Conservation (phyloP, 345 rosid species). For the Acer campestre region DNA sequence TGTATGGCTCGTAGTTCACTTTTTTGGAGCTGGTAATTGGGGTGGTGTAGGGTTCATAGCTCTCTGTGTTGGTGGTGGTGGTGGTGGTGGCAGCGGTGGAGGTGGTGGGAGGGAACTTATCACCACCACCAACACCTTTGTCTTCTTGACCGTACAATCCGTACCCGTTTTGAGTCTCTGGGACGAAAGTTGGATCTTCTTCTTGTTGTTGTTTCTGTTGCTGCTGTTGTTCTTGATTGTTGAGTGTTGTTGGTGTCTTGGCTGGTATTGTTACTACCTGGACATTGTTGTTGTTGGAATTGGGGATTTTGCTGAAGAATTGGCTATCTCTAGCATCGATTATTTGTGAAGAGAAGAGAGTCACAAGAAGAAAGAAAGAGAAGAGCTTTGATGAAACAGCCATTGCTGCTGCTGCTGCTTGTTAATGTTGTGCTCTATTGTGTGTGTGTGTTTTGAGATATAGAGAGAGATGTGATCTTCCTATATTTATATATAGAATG, state of each 20-base stretch:
- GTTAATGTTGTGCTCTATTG: too few relatives aligned
- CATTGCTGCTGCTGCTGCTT: conserved; percentile 15
- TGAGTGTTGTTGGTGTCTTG: not conserved
- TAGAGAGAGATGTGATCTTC: conserved; percentile 15
- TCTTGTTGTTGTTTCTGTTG: conserved; percentile 21
- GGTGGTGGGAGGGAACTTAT: conserved; percentile 32
- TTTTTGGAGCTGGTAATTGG: conserved; percentile 5
- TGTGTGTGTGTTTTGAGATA: not conserved
- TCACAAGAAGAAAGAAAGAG: conserved; percentile 18
- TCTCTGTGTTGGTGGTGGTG: conserved; percentile 7
- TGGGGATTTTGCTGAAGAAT: conserved; percentile 44
- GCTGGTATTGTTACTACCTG: conserved; percentile 11
- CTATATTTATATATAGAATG: conserved; percentile 35
- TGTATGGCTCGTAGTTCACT: conserved; percentile 17
- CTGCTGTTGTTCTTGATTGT: conserved; percentile 19
- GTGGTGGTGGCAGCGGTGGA: conserved; percentile 10
- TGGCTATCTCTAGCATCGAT: conserved; percentile 37
- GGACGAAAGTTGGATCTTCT: conserved; percentile 35
- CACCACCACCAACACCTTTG: not conserved
- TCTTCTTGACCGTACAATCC: conserved; percentile 55
- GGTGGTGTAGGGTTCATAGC: conserved; percentile 30
- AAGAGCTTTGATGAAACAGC: conserved; percentile 28
- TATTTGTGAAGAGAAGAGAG: conserved; percentile 25
- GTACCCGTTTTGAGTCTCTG: conserved; percentile 46
- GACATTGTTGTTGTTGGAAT: conserved; percentile 17